These are phyloP conservation scores for Xanthoparmelia taractica DNA, from an alignment of 495 filamentous ascomycete genomes.

Conservation along the genomic window DNA sequence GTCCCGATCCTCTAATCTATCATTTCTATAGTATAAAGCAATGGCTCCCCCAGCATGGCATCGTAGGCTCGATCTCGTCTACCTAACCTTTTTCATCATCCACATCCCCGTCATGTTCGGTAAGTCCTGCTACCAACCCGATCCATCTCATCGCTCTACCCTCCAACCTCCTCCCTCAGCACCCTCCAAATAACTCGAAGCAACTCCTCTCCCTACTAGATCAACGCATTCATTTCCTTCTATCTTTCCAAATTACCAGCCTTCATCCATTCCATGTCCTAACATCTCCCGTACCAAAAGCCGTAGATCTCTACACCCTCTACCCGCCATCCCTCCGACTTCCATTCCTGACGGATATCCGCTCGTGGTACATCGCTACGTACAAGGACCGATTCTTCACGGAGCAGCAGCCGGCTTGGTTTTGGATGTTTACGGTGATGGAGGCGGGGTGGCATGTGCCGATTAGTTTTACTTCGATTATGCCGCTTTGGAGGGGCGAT, in stretches of 20 bases:
- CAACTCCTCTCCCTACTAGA: background rate
- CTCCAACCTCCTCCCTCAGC: background rate
- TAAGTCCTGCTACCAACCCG: background rate
- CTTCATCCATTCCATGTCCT: background rate
- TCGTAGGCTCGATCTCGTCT: constrained; percentile 11
- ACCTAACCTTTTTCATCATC: constrained; percentile 25
- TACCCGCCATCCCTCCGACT: constrained; percentile 20
- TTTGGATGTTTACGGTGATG: constrained; percentile 16
- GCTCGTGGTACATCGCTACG: constrained; percentile 22
- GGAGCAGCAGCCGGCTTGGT: constrained; percentile 53
- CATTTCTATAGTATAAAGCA: background rate
- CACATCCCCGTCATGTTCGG: constrained; percentile 27
- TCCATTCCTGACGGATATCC: constrained; percentile 18
- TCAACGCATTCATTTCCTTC: background rate
- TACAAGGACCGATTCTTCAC: constrained; percentile 64
- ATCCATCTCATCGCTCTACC: background rate
- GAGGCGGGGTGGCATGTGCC: constrained; percentile 14
- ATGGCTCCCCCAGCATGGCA: constrained; percentile 15
- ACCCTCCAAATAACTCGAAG: too few relatives aligned
- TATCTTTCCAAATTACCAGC: background rate
- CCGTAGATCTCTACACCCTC: constrained; percentile 25
- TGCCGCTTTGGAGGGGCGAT: constrained; percentile 6
- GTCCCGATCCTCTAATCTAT: background rate
- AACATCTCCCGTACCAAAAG: constrained; percentile 5
- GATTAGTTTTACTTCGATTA: constrained; percentile 1